Percentiles rank a stretch among this genome's conserved stretches.
These are phyloP conservation scores for Calonectria naviculata DNA, from an alignment of 2,329 filamentous ascomycete genomes.

Conservation along the genomic window DNA sequence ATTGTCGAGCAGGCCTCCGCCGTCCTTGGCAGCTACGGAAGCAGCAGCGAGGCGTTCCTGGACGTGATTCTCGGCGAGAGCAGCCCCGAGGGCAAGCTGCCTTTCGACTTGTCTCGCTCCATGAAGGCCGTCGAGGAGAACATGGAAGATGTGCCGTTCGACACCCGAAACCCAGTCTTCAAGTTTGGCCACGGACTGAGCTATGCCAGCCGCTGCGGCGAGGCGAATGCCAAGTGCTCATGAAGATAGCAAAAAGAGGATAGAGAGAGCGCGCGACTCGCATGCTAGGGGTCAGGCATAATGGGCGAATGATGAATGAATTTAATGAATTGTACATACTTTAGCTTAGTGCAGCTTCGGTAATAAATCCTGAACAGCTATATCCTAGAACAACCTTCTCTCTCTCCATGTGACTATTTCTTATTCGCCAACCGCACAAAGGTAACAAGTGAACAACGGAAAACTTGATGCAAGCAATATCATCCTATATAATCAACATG, in stretches of 20 bases:
- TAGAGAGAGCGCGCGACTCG: no score
- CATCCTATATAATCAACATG: no score
- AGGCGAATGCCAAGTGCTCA: not conserved
- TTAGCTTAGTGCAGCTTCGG: not conserved
- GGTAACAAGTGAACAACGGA: no score
- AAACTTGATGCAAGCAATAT: no score
- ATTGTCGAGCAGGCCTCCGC: constrained; percentile 50
- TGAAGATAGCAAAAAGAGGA: not conserved
- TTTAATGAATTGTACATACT: not conserved
- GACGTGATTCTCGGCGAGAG: constrained; percentile 53
- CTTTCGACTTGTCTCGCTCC: constrained; percentile 50
- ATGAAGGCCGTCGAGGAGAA: constrained; percentile 50
- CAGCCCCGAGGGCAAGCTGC: constrained; percentile 31
- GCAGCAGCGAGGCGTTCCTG: constrained; percentile 51
- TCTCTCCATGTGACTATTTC: not conserved
- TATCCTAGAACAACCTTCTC: not conserved
- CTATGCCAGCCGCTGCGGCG: not conserved
- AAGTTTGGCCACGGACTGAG: constrained; percentile 36
- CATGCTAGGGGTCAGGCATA: not conserved
- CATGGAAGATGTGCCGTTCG: constrained; percentile 38
- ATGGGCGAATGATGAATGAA: not conserved
- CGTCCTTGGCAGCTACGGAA: constrained; percentile 52
- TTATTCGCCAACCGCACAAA: no score
- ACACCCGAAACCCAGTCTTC: constrained; percentile 39
- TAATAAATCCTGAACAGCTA: not conserved